Base-by-base conservation (phyloP, 2,329 filamentous ascomycete genomes). In the Beauveria australis region DNA sequence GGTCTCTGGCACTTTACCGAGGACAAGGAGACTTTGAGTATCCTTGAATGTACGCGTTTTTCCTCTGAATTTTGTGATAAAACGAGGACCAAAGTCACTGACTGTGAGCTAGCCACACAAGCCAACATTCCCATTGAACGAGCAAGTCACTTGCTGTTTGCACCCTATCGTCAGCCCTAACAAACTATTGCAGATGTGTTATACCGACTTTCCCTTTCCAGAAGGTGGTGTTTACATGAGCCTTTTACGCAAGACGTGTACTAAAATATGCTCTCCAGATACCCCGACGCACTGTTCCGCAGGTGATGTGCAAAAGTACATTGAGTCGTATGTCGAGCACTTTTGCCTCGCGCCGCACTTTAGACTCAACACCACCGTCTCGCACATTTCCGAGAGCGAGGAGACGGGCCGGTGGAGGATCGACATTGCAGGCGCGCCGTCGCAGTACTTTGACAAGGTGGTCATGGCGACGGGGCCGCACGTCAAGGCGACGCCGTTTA, bases 1-100 rank as follows among this genome's bases (percentile, higher is more conserved):
- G 77, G 78, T 0, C 65, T 80, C 1, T 80, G 77, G 77, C 70
- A 74, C 51, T 78, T 72, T 60, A 77, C 71, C 12, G 67, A 75
- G 26, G 66, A 74, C 57, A 67, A 71, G 63, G 9, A 53, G 5
- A 53, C 58, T 16, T 5, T 53, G 4, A 53, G 57, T 24, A 40
- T 60, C 7, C 58, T 60, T 14, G 49, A 60, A 48, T 53, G 58
- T 48, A 53, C 12, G 49, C 2, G 5, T 5, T 10, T 7, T 7
- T 2, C 1, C 24, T 4, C 28, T 5, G 2, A 18, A 10, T 1
- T 3, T 22, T 12, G 22, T 3, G 28, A n/a, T 2, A 22, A 3
- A 10, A 5, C 16, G 8, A 6, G n/a, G 5, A 22, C 5, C n/a
- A 16, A 24, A 5, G 18, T 26, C 6, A 4, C 59, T 67, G 16